A percentile compares a stretch with the other conserved stretches of the same genome.
These are phyloP conservation scores for Aspergillus biplanus DNA, from an alignment of 495 filamentous ascomycete genomes.

Conservation along the genomic window DNA sequence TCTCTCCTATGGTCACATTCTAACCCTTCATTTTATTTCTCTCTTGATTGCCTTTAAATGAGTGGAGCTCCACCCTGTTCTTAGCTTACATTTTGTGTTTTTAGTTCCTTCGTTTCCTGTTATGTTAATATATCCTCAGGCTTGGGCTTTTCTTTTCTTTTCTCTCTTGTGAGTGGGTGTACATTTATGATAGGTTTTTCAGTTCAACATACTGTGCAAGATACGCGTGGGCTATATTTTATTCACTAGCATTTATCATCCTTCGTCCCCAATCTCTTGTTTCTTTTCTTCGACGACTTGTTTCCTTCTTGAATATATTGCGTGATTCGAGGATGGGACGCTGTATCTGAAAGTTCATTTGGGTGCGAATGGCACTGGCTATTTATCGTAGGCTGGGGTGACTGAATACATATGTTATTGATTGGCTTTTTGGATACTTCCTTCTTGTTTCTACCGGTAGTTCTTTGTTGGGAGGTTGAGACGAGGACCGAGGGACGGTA, in stretches of 20 bases:
- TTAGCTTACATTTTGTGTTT: conserved; percentile 3
- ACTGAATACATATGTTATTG: conserved; percentile 1
- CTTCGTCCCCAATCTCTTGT: conserved; percentile 21
- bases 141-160: conserved; percentile 23
- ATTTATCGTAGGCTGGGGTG: background rate
- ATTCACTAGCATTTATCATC: conserved; percentile 12
- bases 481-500: no score
- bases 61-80: background rate
- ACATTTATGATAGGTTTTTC: conserved; percentile 19
- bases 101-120: background rate
- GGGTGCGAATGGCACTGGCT: conserved; percentile 5
- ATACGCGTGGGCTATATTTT: conserved; percentile 2
- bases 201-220: conserved; percentile 11
- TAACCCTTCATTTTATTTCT: background rate
- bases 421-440: background rate
- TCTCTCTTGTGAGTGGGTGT: conserved; percentile 24
- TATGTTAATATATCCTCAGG: conserved; percentile 18
- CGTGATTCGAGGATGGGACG: background rate
- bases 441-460: background rate
- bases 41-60: conserved; percentile 4
- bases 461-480: no score
- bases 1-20: no score
- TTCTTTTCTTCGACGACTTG: conserved; percentile 12
- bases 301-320: conserved; percentile 14
- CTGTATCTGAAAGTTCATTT: conserved; percentile 18